phyloP scores from a whole-genome alignment of 352 stramenopile species.

The Blastocystis sp. region DNA sequence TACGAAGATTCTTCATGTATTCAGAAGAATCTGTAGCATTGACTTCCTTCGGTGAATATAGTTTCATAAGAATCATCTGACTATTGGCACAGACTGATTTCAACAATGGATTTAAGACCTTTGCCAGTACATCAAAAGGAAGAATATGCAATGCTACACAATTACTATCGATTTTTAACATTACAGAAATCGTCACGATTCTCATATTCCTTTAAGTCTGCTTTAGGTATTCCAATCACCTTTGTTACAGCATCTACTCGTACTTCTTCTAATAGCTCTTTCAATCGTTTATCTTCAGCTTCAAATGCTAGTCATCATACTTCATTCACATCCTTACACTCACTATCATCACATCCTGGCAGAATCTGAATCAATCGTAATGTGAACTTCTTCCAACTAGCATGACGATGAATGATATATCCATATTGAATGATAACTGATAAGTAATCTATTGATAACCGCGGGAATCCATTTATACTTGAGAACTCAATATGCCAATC shows the following conservation, averaged over 20 bases:
- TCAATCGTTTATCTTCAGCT: neutral
- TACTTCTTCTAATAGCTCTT: slow-evolving; percentile 45
- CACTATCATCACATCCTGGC: neutral
- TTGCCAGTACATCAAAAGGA: neutral
- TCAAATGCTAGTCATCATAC: neutral
- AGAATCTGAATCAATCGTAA: slow-evolving; percentile 42
- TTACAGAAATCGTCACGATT: slow-evolving; percentile 21
- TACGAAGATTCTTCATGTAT: slow-evolving; percentile 2
- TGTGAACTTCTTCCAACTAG: slow-evolving; percentile 20
- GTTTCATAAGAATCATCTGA: slow-evolving; percentile 30
- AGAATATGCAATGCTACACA: neutral
- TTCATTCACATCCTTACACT: neutral
- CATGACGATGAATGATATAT: slow-evolving; percentile 53
- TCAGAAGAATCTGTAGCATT: neutral
- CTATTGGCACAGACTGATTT: neutral
- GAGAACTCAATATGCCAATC: slow-evolving; percentile 51
- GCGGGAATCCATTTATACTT: neutral
- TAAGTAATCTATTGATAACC: slow-evolving; percentile 26
- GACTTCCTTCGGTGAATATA: neutral
- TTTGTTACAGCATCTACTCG: slow-evolving; percentile 23
- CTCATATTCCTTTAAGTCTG: neutral
- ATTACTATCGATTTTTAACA: neutral
- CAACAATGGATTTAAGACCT: neutral
- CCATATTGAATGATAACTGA: slow-evolving; percentile 39
- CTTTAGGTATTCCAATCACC: neutral